Percentiles rank a stretch among this genome's conserved stretches.
These are phyloP conservation scores for Aegilops bicornis DNA, from an alignment of 176 grass and related monocot genomes.

Conservation along the genomic window DNA sequence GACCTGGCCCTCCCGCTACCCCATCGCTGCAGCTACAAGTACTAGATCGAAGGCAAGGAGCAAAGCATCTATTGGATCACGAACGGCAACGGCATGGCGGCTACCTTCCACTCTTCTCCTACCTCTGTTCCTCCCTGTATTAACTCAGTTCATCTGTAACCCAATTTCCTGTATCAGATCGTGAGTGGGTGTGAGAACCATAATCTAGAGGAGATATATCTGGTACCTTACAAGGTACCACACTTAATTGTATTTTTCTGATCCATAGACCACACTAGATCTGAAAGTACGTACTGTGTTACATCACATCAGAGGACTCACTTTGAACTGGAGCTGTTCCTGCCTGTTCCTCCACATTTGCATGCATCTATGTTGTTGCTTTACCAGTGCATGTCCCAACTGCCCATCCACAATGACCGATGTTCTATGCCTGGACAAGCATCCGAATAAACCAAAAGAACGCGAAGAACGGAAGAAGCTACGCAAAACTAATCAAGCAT, in stretches of 20 bases:
- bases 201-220: no score
- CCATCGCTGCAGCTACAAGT: no score
- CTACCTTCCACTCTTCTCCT: no score
- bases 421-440: background rate
- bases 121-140: no score
- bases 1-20: no score
- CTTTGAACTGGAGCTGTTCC: conserved; percentile 33
- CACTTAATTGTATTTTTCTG: background rate
- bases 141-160: no score
- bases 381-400: conserved; percentile 29
- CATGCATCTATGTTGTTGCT: conserved; percentile 20
- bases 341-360: conserved; percentile 21
- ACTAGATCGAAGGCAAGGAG: no score
- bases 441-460: conserved; percentile 26
- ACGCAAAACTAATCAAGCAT: conserved; percentile 36
- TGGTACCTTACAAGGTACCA: background rate
- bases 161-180: no score
- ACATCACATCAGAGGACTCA: conserved; percentile 39
- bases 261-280: background rate
- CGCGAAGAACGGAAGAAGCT: conserved; percentile 23
- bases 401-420: conserved; percentile 21
- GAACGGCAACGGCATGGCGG: no score
- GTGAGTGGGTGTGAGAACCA: no score
- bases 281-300: conserved; percentile 29
- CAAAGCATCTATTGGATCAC: no score